Conservation (phyloP, 768 basidiomycete genomes). For the Arthromyces matolae region DNA sequence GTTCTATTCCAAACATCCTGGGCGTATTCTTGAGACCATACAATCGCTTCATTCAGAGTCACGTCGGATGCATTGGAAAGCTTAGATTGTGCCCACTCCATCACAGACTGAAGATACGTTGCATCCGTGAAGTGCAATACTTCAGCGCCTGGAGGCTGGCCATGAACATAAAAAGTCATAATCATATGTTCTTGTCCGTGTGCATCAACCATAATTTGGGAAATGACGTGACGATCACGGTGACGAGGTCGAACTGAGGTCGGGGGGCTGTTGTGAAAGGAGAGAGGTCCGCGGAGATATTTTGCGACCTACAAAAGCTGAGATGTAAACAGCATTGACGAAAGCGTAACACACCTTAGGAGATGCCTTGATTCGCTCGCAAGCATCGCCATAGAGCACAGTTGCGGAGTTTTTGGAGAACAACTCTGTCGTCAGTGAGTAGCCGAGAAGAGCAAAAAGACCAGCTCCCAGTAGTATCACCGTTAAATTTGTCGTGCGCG, state of each 20-base stretch:
- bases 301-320: conserved; percentile 51
- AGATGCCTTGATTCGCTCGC: conserved; percentile 49
- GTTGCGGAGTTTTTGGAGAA: conserved; percentile 89
- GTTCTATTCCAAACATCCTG: conserved; percentile 43
- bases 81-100: conserved; percentile 41
- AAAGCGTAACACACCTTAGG: conserved; percentile 38
- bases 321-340: conserved; percentile 2
- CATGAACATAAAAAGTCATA: conserved; percentile 78
- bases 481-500: conserved; percentile 44
- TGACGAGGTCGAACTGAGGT: conserved; percentile 74
- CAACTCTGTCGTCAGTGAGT: conserved; percentile 77
- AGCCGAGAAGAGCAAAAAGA: conserved; percentile 69
- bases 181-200: conserved; percentile 80
- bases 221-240: conserved; percentile 77
- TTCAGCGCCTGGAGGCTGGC: conserved; percentile 41
- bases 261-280: conserved; percentile 82
- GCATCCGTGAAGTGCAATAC: conserved; percentile 29
- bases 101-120: conserved; percentile 41
- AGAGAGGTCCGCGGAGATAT: conserved; percentile 63
- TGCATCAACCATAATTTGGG: conserved; percentile 70
- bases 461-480: conserved; percentile 78
- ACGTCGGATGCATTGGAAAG: conserved; percentile 42
- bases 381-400: conserved; percentile 65
- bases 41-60: conserved; percentile 52
- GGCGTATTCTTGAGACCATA: conserved; percentile 41